Percentiles rank a stretch among this genome's conserved stretches.
These are phyloP conservation scores for Talaromyces islandicus DNA, from an alignment of 2,329 filamentous ascomycete species.

Conservation along the genomic window DNA sequence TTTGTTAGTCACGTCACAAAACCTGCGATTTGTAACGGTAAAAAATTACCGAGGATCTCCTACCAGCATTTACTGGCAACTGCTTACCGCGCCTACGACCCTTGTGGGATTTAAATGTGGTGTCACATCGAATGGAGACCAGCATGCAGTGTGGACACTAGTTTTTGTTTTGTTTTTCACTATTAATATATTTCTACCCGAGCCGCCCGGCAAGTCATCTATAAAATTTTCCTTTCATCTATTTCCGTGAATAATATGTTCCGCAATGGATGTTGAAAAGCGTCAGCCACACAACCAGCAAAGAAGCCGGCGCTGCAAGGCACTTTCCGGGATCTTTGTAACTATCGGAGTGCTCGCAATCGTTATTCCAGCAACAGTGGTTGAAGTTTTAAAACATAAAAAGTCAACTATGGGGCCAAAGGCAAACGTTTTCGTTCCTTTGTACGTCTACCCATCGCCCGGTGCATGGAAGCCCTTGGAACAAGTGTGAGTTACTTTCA, in stretches of 20 bases:
- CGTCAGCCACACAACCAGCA: slow-evolving; percentile 24
- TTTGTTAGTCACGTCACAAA: neutral
- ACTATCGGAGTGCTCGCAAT: slow-evolving; percentile 26
- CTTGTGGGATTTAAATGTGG: neutral
- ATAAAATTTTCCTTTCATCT: neutral
- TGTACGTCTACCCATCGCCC: slow-evolving; percentile 45
- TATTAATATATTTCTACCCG: neutral
- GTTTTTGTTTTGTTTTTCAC: neutral
- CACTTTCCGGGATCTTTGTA: slow-evolving; percentile 19
- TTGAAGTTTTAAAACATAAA: slow-evolving; percentile 25
- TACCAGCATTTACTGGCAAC: neutral
- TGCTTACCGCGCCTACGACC: neutral
- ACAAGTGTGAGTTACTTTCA: slow-evolving; percentile 31
- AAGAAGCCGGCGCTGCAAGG: slow-evolving; percentile 23
- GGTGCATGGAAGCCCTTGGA: slow-evolving; percentile 43
- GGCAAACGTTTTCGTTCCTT: slow-evolving; percentile 41
- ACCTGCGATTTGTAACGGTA: neutral
- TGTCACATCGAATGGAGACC: neutral
- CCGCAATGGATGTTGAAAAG: slow-evolving; percentile 22
- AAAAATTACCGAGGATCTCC: neutral
- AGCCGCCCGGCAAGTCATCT: neutral
- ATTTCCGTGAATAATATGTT: slow-evolving; percentile 10
- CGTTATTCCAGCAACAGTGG: slow-evolving; percentile 27
- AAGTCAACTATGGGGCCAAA: slow-evolving; percentile 30
- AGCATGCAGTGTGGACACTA: neutral